Conservation (phyloP, 805 yeast species). For the Metschnikowia similis region DNA sequence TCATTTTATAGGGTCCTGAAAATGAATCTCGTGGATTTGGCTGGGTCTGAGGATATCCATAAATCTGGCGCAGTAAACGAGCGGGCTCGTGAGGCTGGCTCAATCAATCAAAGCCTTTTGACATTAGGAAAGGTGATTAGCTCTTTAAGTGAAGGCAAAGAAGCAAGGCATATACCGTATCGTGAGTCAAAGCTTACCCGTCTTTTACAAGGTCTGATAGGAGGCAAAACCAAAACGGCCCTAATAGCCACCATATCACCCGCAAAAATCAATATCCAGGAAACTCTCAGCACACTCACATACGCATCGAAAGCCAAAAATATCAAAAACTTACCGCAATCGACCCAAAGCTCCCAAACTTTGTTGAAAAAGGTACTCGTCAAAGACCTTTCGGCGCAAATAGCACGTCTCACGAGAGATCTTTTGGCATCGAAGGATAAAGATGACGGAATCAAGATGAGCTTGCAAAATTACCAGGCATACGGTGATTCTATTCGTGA, state of each 20-base stretch:
- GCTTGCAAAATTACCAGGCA: slow-evolving; percentile 48
- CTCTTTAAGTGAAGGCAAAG: slow-evolving; percentile 31
- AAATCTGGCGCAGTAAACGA: slow-evolving; percentile 84
- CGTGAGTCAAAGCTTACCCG: slow-evolving; percentile 77
- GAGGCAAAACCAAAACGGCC: slow-evolving; percentile 85
- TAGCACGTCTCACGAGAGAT: slow-evolving; percentile 54
- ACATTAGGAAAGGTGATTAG: slow-evolving; percentile 89
- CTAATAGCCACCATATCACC: slow-evolving; percentile 87
- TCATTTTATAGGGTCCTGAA: slow-evolving; percentile 47
- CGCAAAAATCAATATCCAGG: slow-evolving; percentile 70
- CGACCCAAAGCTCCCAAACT: slow-evolving; percentile 38
- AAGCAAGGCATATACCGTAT: slow-evolving; percentile 69
- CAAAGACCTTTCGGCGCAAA: slow-evolving; percentile 52
- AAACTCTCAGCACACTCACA: slow-evolving; percentile 79
- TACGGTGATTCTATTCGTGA: slow-evolving; percentile 8
- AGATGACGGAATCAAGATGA: slow-evolving; percentile 60
- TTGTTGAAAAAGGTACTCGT: slow-evolving; percentile 50
- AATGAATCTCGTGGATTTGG: slow-evolving; percentile 84
- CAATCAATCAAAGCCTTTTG: slow-evolving; percentile 81
- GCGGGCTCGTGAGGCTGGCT: slow-evolving; percentile 91
- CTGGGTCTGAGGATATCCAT: slow-evolving; percentile 88
- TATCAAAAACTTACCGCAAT: slow-evolving; percentile 59
- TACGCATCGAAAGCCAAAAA: slow-evolving; percentile 85
- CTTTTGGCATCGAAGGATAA: slow-evolving; percentile 56
- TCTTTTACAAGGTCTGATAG: slow-evolving; percentile 73